Base-by-base conservation (phyloP, 2,329 filamentous ascomycete species). In the Pseudohalonectria lignicola region DNA sequence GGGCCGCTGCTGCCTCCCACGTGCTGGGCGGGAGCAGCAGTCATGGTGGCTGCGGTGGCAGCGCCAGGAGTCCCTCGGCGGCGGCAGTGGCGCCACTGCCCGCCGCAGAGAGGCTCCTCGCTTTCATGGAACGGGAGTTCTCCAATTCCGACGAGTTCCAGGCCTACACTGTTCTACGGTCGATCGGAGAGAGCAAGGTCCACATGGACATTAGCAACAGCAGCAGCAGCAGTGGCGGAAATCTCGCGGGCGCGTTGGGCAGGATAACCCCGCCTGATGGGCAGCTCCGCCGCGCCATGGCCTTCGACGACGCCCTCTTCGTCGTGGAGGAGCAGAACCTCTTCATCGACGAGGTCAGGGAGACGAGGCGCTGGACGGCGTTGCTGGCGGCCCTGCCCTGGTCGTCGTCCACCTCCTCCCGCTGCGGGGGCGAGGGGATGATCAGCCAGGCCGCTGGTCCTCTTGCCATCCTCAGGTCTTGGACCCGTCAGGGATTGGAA, bases 291-390 rank as follows among this genome's bases (percentile, higher is more conserved):
- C 44, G 53, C 8, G 68, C 71, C 4, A 54, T 76, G 49, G 23
- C 23, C 23, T 64, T 70, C 47, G 74, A 85, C 51, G 74, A 78
- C 44, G 68, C 79, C 4, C 71, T 98, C 1, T 98, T 98, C 54
- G 80, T 74, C 1, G 71, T 86, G 40, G 92, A 98, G 59, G 88
- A 93, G 55, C 87, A 94, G 54, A 98, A 98, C 53, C 69, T 95
- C n/a, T 96, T 86, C 56, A 66, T 90, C 36, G 90, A 96, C 54
- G 79, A 87, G 47, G 74, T 86, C 5, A 69, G 78, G 34, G 88
- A 95, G 55, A 67, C 78, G 4, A 61, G 68, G 15, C 55, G 76
- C n/a, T 95, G 87, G 86, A 60, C 69, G 0, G 56, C 55, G 13
- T 62, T 74, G 3, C 60, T 83, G 21, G 41, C 48, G 15, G 33